Base-by-base conservation (phyloP, 2,329 filamentous ascomycete genomes). In the Clonostachys chloroleuca region DNA sequence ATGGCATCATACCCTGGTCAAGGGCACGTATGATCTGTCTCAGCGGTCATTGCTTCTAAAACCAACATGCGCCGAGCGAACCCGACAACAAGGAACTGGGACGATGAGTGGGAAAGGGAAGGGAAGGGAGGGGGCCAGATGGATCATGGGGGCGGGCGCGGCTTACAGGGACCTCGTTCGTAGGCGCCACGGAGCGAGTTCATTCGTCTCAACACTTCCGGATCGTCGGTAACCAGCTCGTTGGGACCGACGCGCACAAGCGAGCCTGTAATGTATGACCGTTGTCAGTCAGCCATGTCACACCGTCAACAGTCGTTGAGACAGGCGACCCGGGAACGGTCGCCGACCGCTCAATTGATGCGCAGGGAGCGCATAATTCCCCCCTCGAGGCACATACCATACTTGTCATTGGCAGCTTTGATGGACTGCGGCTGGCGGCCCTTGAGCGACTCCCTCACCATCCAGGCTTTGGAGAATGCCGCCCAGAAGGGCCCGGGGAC, bases 1-100 rank as follows among this genome's bases (percentile, higher is more conserved):
- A 60, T 50, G 10, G 67, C 69, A 52, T 72, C 66, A 56, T 75
- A 75, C 65, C 64, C 50, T 49, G 12, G 52, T 10, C 37, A 16
- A 30, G 24, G 24, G 24, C 24, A 30, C 24, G 24, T 30, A 30
- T 30, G 24, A 30, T 30, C 24, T 30, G 24, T 30, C 24, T 30
- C 24, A 30, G 24, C 24, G 24, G 24, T 30, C 24, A 30, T 30
- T 30, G 24, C 24, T 30, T 30, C 24, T 30, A 30, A 9, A 30
- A 30, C 24, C 24, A 30, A 30, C 9, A 30, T 30, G 24, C 24
- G 24, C 3, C 24, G 24, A 30, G 24, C 24, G 24, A 30, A 30
- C 24, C 24, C 24, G 24, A 30, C 24, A 30, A 30, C 24, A 30
- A 8, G 24, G 24, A 10, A 36, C 9, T n/a, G 30, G 18, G 14